Conservation (phyloP, 2,329 filamentous ascomycete genomes). For the Sporothrix pseudoabietina region DNA sequence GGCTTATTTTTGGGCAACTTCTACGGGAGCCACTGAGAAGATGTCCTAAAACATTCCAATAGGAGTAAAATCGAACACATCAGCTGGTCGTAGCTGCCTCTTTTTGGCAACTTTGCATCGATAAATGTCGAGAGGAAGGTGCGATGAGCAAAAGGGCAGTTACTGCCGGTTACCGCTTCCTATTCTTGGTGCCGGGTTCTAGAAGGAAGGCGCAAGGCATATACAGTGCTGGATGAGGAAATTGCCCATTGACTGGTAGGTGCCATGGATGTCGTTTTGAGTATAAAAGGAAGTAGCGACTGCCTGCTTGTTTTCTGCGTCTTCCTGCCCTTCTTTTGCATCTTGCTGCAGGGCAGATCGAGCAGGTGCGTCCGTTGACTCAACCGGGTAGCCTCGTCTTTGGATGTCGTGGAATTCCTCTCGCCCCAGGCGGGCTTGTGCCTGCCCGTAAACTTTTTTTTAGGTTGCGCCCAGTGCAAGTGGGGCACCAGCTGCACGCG, state of each 20-base stretch:
- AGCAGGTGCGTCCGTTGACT: slow-evolving; percentile 24
- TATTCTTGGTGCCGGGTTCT: neutral
- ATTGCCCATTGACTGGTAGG: neutral
- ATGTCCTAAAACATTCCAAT: neutral
- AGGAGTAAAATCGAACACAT: neutral
- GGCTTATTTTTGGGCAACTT: slow-evolving; percentile 23
- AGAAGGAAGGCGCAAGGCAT: neutral
- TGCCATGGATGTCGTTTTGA: neutral
- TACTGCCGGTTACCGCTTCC: neutral
- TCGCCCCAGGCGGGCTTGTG: neutral
- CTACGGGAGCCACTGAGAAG: neutral
- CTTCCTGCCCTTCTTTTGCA: neutral
- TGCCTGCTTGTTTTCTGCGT: neutral
- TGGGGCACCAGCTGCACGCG: slow-evolving; percentile 23
- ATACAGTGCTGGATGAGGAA: neutral
- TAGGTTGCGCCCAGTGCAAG: neutral
- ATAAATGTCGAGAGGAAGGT: neutral
- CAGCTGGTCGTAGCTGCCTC: neutral
- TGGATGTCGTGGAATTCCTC: neutral
- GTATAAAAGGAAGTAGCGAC: neutral
- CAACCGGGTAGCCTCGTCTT: slow-evolving; percentile 27
- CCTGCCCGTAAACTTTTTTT: neutral
- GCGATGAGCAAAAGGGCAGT: neutral
- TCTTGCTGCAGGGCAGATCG: neutral
- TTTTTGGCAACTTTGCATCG: too few relatives aligned